Conservation (phyloP, 1,284 basidiomycete genomes). For the Peniophora sp. region DNA sequence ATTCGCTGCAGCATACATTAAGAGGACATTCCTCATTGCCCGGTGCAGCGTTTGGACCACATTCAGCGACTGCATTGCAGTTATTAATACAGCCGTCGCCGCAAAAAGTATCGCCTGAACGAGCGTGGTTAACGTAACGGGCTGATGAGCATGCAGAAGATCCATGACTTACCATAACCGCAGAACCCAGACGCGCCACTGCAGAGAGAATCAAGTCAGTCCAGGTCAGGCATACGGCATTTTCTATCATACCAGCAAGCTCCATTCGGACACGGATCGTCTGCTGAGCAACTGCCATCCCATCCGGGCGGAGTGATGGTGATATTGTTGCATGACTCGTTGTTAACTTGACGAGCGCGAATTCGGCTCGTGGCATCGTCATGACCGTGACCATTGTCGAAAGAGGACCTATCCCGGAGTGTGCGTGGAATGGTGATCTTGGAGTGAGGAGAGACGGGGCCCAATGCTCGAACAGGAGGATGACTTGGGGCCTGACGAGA, state of each 20-base stretch:
- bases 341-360: neutral
- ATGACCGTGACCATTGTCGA: too few relatives aligned
- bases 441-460: too few relatives aligned
- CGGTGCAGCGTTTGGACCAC: slow-evolving; percentile 9
- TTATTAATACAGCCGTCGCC: slow-evolving; percentile 8
- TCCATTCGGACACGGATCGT: slow-evolving; percentile 2
- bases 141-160: too few relatives aligned
- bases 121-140: too few relatives aligned
- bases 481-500: too few relatives aligned
- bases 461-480: too few relatives aligned
- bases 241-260: slow-evolving; percentile 3
- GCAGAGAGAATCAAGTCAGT: neutral
- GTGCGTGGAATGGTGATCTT: too few relatives aligned
- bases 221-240: neutral
- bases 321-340: slow-evolving; percentile 4
- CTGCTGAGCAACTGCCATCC: slow-evolving; percentile 4
- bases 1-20: slow-evolving; percentile 13
- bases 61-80: slow-evolving; percentile 10
- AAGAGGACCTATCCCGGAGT: too few relatives aligned
- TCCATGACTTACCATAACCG: slow-evolving; percentile 3
- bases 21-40: slow-evolving; percentile 9
- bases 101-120: neutral
- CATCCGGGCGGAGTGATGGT: slow-evolving; percentile 6
- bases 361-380: too few relatives aligned
- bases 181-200: slow-evolving; percentile 3